Base-by-base conservation (phyloP, 306 rosid species). In the Hippophae gyantsensis region DNA sequence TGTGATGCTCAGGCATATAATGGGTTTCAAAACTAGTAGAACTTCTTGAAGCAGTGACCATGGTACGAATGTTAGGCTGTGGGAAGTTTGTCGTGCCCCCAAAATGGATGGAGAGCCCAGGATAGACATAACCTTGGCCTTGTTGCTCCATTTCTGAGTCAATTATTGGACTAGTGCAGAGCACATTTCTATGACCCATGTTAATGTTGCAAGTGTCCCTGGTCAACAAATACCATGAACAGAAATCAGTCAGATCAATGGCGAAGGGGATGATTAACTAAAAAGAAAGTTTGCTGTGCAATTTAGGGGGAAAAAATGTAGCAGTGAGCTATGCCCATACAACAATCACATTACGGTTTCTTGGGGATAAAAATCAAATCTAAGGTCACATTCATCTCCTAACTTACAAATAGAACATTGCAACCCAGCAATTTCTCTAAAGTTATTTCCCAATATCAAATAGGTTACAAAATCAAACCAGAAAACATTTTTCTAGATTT, bases 141-240 rank as follows among this genome's bases (percentile, higher is more conserved):
- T 76, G 95, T 72, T 73, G 90, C 75, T 84, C 81, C 83, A 79
- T 80, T 59, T 87, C 89, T n/a, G 76, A 70, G 72, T 75, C 95
- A 40, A 78, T 82, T 80, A 81, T 78, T 70, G 63, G 83, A 74
- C 56, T 66, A 51, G 71, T 66, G 63, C 58, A 78, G 40, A 70
- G 58, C 60, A 77, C 55, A 67, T 67, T 62, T 52, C 83, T 74
- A 27, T 81, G 83, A 69, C 81, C 80, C 92, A 82, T 86, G 54
- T 61, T 42, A 66, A 43, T 52, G 60, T 32, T 32, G 57, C 54
- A 61, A 60, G 43, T 76, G 54, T 56, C 68, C 66, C 42, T 59
- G 45, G 56, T 55, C 52, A 72, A 71, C 67, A 51, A 49, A 32
- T 4, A 32, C 38, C 38, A 32, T 73, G 46, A 6, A 63, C 23